Evolutionary conservation across 768 basidiomycete genomes (phyloP), one percentile per base, ranked within the genome.

Genomic region (Podaxis sp.): DNA sequence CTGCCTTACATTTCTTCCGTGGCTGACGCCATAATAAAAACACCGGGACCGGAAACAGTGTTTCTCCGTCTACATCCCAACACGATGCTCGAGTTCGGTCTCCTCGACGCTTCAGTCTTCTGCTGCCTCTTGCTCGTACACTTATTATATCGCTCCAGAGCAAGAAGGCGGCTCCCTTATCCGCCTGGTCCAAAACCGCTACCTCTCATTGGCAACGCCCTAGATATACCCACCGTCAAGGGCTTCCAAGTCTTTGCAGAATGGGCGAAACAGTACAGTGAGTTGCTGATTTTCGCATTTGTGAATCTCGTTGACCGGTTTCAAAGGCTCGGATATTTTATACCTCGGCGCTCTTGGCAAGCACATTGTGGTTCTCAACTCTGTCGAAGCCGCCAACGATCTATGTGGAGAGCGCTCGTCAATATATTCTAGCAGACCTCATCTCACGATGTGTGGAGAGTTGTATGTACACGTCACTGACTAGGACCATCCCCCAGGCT

Each of bases 141-240:
- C 28, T 32, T 57, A 18, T 47, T 47, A 36, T 57, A 36, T 16
- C 47, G 47, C 11, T 48, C 48, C 35, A 48, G 23, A 38, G 1
- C 7, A 16, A 57, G 18, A 25, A 21, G 38, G 46, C 32, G 40
- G 3, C 27, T 14, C 6, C 62, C 62, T 35, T 68, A 63, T 44
- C 69, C 67, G 10, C 69, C 69, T 11, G 69, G 67, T 2, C 69
- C 68, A 13, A 62, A 62, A 46, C 60, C 62, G 3, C 58, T 42
- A 14, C 59, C 62, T n/a, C n/a, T 69, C 52, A 53, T 67, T 52
- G 67, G 67, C 1, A 70, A 68, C 51, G 54, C 62, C n/a, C 50
- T 67, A 3, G 69, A 70, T 37, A 56, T 68, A 3, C 69, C 67
- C 18, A 53, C 40, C 6, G 27, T 27, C 14, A 62, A 62, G 28